Evolutionary conservation across 306 rosid genomes (phyloP).

Genomic region (Trifolium repens): DNA sequence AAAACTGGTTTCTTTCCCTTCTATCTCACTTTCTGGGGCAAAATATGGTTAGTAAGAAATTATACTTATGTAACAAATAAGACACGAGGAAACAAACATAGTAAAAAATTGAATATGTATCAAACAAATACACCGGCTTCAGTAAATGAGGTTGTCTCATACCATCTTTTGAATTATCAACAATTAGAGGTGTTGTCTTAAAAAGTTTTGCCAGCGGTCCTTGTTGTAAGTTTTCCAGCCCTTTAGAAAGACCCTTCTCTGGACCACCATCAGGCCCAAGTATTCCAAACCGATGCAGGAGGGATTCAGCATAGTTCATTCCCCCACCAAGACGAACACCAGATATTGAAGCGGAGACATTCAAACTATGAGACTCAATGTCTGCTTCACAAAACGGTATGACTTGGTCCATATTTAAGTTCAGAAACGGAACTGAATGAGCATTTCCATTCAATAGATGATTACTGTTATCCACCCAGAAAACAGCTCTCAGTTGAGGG

Average conservation of each 20-base stretch:
- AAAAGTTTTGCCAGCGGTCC: constrained; percentile 83
- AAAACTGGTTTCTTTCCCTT: constrained; percentile 56
- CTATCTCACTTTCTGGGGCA: constrained; percentile 54
- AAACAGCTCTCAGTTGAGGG: constrained; percentile 77
- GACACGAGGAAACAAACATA: constrained; percentile 1
- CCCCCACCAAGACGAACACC: constrained; percentile 96
- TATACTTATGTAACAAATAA: constrained; percentile 17
- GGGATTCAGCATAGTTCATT: constrained; percentile 88
- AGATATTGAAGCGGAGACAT: constrained; percentile 75
- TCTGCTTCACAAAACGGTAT: constrained; percentile 77
- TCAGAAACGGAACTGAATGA: constrained; percentile 63
- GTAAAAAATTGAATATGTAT: background rate
- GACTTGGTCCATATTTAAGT: constrained; percentile 63
- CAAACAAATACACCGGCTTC: constrained; percentile 31
- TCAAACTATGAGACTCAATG: constrained; percentile 74
- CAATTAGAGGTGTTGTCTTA: constrained; percentile 54
- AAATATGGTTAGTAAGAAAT: constrained; percentile 27
- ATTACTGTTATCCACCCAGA: constrained; percentile 75
- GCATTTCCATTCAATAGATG: constrained; percentile 49
- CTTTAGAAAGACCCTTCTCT: constrained; percentile 75
- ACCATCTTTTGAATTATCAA: constrained; percentile 61
- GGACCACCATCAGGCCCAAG: constrained; percentile 93
- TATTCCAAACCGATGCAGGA: constrained; percentile 87
- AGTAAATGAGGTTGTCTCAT: constrained; percentile 41
- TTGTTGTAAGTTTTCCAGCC: constrained; percentile 68